phyloP scores from a whole-genome alignment of 768 basidiomycete genomes.

The Calocera viscosa region DNA sequence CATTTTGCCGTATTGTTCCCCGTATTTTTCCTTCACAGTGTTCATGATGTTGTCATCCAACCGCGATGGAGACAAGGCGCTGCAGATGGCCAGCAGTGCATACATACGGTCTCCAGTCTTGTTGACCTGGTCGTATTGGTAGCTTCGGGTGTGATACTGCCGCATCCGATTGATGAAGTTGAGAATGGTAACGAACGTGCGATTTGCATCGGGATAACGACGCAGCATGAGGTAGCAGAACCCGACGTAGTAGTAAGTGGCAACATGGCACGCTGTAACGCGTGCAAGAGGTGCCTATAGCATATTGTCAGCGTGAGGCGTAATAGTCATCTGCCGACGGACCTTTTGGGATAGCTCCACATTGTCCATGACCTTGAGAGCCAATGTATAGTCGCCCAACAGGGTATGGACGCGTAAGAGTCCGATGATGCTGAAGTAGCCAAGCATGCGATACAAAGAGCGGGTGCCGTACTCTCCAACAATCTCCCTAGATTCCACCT shows the following conservation, averaged over 20 bases:
- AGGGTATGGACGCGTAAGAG: constrained; percentile 91
- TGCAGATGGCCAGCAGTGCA: constrained; percentile 85
- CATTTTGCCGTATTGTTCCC: constrained; percentile 84
- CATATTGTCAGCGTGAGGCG: not conserved
- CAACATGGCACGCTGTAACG: constrained; percentile 93
- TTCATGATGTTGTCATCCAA: constrained; percentile 91
- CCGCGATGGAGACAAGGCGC: constrained; percentile 80
- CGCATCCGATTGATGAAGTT: constrained; percentile 95
- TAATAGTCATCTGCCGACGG: not conserved
- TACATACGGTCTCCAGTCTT: constrained; percentile 98
- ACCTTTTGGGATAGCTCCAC: constrained; percentile 87
- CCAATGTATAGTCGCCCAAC: constrained; percentile 90
- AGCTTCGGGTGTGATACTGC: constrained; percentile 91
- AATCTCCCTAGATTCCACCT: constrained; percentile 43
- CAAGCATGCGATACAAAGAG: constrained; percentile 86
- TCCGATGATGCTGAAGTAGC: constrained; percentile 93
- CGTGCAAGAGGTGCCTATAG: constrained; percentile 73
- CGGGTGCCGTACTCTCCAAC: constrained; percentile 84
- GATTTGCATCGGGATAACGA: constrained; percentile 89
- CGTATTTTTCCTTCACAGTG: constrained; percentile 82
- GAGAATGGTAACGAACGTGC: constrained; percentile 80
- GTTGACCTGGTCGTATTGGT: constrained; percentile 96
- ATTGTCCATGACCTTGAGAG: constrained; percentile 86
- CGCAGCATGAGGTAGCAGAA: constrained; percentile 94
- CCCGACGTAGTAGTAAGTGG: constrained; percentile 89